Evolutionary conservation across 345 rosid species (phyloP).

Genomic region (Syzygium jambos): DNA sequence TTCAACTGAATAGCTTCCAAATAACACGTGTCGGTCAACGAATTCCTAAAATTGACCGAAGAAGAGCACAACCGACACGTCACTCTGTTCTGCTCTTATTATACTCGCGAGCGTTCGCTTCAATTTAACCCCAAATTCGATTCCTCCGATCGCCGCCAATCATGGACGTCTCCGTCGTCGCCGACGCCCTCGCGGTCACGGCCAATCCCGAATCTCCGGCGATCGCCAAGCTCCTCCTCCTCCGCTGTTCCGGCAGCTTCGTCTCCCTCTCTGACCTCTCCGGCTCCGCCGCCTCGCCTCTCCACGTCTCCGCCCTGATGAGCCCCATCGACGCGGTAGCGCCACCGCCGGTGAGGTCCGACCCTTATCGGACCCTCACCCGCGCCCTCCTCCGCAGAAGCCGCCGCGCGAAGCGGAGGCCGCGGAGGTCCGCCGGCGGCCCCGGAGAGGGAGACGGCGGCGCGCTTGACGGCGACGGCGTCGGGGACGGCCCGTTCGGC

Average conservation of each 20-base stretch:
- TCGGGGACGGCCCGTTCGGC: constrained; percentile 29
- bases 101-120: neutral
- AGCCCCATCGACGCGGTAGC: constrained; percentile 18
- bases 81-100: neutral
- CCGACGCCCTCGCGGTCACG: constrained; percentile 28
- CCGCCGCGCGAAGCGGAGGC: constrained; percentile 43
- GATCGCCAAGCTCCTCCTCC: constrained; percentile 20
- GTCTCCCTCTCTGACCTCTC: constrained; percentile 18
- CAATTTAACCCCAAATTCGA: neutral
- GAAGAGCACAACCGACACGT: neutral
- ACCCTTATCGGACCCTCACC: neutral
- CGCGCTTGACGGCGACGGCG: constrained; percentile 5
- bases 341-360: constrained; percentile 43
- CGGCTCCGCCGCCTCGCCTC: neutral
- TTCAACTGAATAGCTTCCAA: neutral
- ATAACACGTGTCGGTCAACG: neutral
- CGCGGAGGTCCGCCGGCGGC: neutral
- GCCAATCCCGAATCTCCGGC: constrained; percentile 31
- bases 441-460: neutral
- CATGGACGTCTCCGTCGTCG: constrained; percentile 43
- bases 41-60: neutral
- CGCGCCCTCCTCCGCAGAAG: constrained; percentile 43
- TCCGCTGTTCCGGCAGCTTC: constrained; percentile 9
- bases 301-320: neutral
- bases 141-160: neutral